A percentile compares a stretch with the other conserved stretches of the same genome.
Conservation (phyloP, 1,139 yeast species). For the Yamadazyma blattariae region DNA sequence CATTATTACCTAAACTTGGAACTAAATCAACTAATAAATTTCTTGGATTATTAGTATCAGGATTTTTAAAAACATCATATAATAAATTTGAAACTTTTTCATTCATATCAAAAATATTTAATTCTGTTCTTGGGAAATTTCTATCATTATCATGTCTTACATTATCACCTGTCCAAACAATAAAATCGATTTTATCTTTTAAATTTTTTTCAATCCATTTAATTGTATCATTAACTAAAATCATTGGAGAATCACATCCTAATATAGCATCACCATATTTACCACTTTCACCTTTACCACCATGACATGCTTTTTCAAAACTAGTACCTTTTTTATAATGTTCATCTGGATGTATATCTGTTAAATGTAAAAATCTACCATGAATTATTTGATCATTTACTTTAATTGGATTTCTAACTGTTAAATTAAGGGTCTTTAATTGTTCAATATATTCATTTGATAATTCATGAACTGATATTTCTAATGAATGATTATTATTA, state of each 20-base stretch:
- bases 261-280: conserved; percentile 69
- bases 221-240: conserved; percentile 60
- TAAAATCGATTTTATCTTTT: conserved; percentile 75
- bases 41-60: conserved; percentile 40
- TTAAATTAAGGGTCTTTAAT: conserved; percentile 18
- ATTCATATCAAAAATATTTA: conserved; percentile 68
- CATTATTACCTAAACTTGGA: conserved; percentile 82
- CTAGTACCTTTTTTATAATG: conserved; percentile 54
- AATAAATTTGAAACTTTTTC: conserved; percentile 54
- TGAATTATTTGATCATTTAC: conserved; percentile 37
- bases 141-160: conserved; percentile 85
- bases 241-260: conserved; percentile 72
- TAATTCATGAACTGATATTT: conserved; percentile 7
- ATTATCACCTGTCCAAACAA: conserved; percentile 90
- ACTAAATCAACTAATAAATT: conserved; percentile 50
- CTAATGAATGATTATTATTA: too few species aligned
- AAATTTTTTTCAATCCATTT: conserved; percentile 63
- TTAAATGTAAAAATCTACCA: conserved; percentile 79
- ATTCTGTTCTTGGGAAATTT: conserved; percentile 65
- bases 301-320: conserved; percentile 56
- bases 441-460: conserved; percentile 6
- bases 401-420: conserved; percentile 30
- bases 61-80: conserved; percentile 45
- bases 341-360: conserved; percentile 88
- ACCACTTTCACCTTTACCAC: conserved; percentile 53